Conservation (phyloP, 768 basidiomycete genomes). For the Collybia sordida region DNA sequence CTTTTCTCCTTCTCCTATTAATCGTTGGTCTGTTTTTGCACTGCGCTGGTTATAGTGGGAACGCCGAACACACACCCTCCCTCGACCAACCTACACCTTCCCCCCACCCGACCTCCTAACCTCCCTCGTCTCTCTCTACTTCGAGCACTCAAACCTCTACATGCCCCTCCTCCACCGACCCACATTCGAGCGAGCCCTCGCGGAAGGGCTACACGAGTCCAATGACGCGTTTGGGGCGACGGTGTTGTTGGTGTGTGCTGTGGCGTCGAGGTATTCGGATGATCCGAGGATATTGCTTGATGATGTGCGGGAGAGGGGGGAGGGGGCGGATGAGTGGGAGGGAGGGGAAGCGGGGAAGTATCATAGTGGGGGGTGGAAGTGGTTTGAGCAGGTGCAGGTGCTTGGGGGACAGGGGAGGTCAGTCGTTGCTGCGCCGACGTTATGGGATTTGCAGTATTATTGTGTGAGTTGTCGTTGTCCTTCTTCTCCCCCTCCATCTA, state of each 20-base stretch:
- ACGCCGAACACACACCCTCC: slow-evolving; percentile 10
- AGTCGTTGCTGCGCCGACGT: slow-evolving; percentile 59
- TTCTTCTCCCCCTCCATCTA: too few species aligned
- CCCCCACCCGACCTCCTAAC: slow-evolving; percentile 51
- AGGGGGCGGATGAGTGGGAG: too few species aligned
- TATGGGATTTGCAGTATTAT: slow-evolving; percentile 78
- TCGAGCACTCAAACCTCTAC: slow-evolving; percentile 52
- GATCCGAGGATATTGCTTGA: slow-evolving; percentile 55
- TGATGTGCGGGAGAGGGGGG: too few species aligned
- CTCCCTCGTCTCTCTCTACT: slow-evolving; percentile 63
- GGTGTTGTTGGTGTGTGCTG: slow-evolving; percentile 71
- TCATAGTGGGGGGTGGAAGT: slow-evolving; percentile 63
- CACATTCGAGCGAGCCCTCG: slow-evolving; percentile 55
- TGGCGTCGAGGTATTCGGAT: slow-evolving; percentile 56
- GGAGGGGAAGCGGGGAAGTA: too few species aligned
- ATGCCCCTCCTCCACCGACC: slow-evolving; percentile 74
- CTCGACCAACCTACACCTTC: slow-evolving; percentile 35
- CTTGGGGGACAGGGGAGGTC: slow-evolving; percentile 59
- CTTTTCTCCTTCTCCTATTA: neutral
- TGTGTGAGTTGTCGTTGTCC: slow-evolving; percentile 33
- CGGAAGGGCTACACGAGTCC: slow-evolving; percentile 46
- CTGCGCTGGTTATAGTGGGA: slow-evolving; percentile 33
- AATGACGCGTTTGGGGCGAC: slow-evolving; percentile 56
- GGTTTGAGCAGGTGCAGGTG: slow-evolving; percentile 67
- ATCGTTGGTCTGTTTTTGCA: too few species aligned